A percentile compares a stretch with the other conserved stretches of the same genome.
These are phyloP conservation scores for Ustulina deusta DNA, from an alignment of 2,329 filamentous ascomycete species.

Conservation along the genomic window DNA sequence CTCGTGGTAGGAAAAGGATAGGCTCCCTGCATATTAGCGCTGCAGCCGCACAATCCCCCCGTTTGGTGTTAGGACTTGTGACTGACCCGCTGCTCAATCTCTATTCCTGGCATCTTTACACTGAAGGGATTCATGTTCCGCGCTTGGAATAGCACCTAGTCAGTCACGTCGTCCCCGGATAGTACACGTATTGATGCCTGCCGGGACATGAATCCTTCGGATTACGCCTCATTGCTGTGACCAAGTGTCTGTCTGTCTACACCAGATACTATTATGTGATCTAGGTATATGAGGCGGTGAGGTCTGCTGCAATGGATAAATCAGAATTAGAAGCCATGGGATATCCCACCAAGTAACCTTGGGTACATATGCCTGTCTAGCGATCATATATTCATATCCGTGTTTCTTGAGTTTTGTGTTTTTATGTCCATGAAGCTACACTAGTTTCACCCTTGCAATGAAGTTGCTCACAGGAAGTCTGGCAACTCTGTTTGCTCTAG, in stretches of 20 bases:
- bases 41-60: conserved; percentile 24
- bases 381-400: not conserved
- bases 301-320: not conserved
- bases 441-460: conserved; percentile 19
- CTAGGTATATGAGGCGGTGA: conserved; percentile 1
- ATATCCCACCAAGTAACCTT: not conserved
- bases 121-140: conserved; percentile 9
- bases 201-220: conserved; percentile 29
- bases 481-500: conserved; percentile 24
- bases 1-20: not conserved
- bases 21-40: conserved; percentile 1
- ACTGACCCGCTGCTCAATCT: conserved; percentile 4
- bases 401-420: not conserved
- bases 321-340: conserved; percentile 19
- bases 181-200: not conserved
- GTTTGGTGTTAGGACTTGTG: conserved; percentile 1
- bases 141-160: conserved; percentile 1
- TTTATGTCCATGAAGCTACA: conserved; percentile 1
- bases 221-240: not conserved
- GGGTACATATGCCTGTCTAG: not conserved
- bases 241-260: not conserved
- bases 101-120: conserved; percentile 24
- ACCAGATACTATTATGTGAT: not conserved
- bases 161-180: not conserved
- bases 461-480: conserved; percentile 33